Evolutionary conservation across 2,329 filamentous ascomycete species (phyloP), one percentile per base, ranked within the genome.

Genomic region (Tolypocladium sp.): DNA sequence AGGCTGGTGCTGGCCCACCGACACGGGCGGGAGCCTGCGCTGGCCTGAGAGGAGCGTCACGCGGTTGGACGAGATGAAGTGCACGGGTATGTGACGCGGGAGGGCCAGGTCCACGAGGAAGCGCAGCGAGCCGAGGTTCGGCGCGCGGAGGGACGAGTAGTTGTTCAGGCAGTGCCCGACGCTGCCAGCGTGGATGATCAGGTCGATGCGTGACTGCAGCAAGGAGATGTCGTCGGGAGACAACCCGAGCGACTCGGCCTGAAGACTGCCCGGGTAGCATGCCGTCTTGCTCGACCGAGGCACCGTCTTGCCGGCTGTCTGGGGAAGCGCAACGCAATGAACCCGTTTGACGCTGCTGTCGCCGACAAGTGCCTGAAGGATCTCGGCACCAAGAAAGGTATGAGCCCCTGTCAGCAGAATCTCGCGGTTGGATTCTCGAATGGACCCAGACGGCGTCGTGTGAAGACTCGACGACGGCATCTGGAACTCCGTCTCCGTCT

Each of bases 111-210:
- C 55, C 1, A 66, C 64, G 2, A 76, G 59, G n/a, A 66, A 63
- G 15, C 64, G 62, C 8, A 69, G 74, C 0, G 53, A 44, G 20
- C 49, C 49, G 2, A 73, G 44, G 56, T 75, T 74, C 20, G 63
- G 37, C 1, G n/a, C 38, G 3, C 63, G 58, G 0, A 75, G 61
- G 2, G 64, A 61, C 1, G 56, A 27, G 64, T 74, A 75, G 7
- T 61, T 61, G 56, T 74, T 69, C 60, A 65, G 59, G 64, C 63
- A 74, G 30, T 60, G 70, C 25, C 63, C 65, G 46, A 72, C 68
- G n/a, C 73, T 74, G 13, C 74, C 77, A 53, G 68, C 70, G 64
- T 80, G 84, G 40, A 88, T 78, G 55, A 87, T 76, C 2, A 78
- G 62, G 62, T 78, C 72, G 1, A 68, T 38, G 27, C 44, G 46